phyloP scores from a whole-genome alignment of 164 flowering plant genomes.

The Macadamia tetraphylla region DNA sequence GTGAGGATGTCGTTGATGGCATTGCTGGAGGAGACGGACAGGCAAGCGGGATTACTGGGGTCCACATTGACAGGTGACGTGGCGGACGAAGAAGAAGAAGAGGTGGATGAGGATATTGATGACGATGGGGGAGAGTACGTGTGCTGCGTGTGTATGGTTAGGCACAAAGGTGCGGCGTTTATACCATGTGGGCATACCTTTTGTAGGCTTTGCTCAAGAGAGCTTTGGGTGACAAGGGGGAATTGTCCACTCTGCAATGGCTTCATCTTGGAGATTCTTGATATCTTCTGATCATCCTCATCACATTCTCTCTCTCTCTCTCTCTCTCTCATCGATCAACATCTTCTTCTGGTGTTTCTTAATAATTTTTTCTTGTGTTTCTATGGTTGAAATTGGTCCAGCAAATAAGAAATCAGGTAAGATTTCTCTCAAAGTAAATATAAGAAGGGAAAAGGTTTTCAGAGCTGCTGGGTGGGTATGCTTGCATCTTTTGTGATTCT shows the following conservation, averaged over 20 bases:
- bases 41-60: slow-evolving; percentile 29
- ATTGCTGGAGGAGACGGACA: slow-evolving; percentile 67
- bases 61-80: slow-evolving; percentile 19
- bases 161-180: slow-evolving; percentile 84
- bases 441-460: too few relatives aligned
- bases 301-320: too few relatives aligned
- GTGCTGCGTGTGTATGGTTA: slow-evolving; percentile 94
- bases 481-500: too few relatives aligned
- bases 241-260: slow-evolving; percentile 85
- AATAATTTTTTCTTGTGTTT: background rate
- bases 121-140: slow-evolving; percentile 20
- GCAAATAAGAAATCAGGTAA: too few relatives aligned
- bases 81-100: slow-evolving; percentile 25
- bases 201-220: slow-evolving; percentile 79
- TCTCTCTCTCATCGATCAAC: too few relatives aligned
- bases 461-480: too few relatives aligned
- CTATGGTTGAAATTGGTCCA: background rate
- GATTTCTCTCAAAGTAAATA: too few relatives aligned
- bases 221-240: slow-evolving; percentile 68
- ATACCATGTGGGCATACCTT: slow-evolving; percentile 94
- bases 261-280: slow-evolving; percentile 71
- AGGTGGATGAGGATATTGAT: slow-evolving; percentile 25
- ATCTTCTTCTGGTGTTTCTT: too few relatives aligned
- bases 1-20: slow-evolving; percentile 81
- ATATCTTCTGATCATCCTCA: slow-evolving; percentile 46